These are phyloP conservation scores for Nemania sp. DNA, from an alignment of 2,329 filamentous ascomycete species.

Conservation along the genomic window DNA sequence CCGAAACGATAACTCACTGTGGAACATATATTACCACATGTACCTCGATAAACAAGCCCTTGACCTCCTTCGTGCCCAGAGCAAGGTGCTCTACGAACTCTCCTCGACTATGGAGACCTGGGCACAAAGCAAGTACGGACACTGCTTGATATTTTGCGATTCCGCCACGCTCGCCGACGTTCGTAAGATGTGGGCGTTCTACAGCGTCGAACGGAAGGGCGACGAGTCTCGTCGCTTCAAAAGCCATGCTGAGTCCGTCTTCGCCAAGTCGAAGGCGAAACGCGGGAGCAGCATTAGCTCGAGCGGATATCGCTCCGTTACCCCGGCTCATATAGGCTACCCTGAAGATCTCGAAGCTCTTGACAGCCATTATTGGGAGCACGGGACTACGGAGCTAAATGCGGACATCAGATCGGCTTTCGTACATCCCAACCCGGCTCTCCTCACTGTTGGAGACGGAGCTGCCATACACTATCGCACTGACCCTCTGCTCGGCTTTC, in stretches of 20 bases:
- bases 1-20: conserved; percentile 43
- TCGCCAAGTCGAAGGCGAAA: not conserved
- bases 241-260: conserved; percentile 2
- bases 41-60: conserved; percentile 48
- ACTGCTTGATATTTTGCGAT: conserved; percentile 53
- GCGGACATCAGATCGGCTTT: conserved; percentile 17
- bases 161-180: conserved; percentile 49
- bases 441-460: conserved; percentile 37
- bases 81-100: conserved; percentile 47
- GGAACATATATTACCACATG: conserved; percentile 62
- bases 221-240: conserved; percentile 9
- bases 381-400: conserved; percentile 35
- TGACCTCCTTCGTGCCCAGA: conserved; percentile 47
- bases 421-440: conserved; percentile 48
- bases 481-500: conserved; percentile 59
- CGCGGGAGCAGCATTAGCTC: not conserved
- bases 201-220: conserved; percentile 15
- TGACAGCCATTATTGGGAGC: conserved; percentile 43
- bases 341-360: conserved; percentile 31
- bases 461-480: conserved; percentile 52
- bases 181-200: conserved; percentile 48
- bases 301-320: conserved; percentile 43
- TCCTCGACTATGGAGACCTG: conserved; percentile 49
- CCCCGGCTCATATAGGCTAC: conserved; percentile 41
- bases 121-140: conserved; percentile 50